Base-by-base conservation (phyloP, 1,139 yeast genomes). In the Saccharomyces uvarum region DNA sequence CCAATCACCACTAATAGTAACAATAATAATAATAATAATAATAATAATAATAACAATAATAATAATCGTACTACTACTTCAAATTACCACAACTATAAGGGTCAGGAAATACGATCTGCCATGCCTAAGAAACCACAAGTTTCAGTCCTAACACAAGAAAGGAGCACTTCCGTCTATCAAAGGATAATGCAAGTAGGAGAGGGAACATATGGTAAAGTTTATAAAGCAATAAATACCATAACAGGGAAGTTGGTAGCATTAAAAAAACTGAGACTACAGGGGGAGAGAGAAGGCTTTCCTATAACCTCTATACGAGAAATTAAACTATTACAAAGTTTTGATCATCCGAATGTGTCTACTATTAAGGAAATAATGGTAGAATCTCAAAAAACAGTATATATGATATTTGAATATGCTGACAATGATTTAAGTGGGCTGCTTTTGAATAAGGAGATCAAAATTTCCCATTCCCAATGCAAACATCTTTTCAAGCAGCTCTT, bases 221-320 rank as follows among this genome's bases (percentile, higher is more conserved):
- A 83, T 73, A 86, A 88, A 72, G 70, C 70, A 1, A 63, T 60
- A 47, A 68, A 68, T 52, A 55, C 56, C 8, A 75, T 81, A n/a
- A 88, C 97, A 0, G 77, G 79, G 4, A 83, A 81, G 57, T 74
- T 77, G 62, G 95, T 90, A 27, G 99, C 99, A 1, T 75, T 93
- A 65, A 93, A 93, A 67, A 80, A 85, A 62, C 75, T 93, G 50
- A 73, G 98, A 57, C 77, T 93, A 67, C 98, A 93, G 67, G 74
- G 83, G 7, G 98, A 93, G 69, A 77, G 90, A 51, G 99, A 93
- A 67, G 98, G 98, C 0, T 89, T 93, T 71, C 99, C 99, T 0
- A 88, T 93, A 24, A 93, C 99, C 0, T 96, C 98, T 0, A 83
- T 91, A 65, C 78, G 99, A 62, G 99, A 93, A 72, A 89, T 91